Evolutionary conservation across 768 basidiomycete species (phyloP).

Genomic region (Lactarius evosmus): DNA sequence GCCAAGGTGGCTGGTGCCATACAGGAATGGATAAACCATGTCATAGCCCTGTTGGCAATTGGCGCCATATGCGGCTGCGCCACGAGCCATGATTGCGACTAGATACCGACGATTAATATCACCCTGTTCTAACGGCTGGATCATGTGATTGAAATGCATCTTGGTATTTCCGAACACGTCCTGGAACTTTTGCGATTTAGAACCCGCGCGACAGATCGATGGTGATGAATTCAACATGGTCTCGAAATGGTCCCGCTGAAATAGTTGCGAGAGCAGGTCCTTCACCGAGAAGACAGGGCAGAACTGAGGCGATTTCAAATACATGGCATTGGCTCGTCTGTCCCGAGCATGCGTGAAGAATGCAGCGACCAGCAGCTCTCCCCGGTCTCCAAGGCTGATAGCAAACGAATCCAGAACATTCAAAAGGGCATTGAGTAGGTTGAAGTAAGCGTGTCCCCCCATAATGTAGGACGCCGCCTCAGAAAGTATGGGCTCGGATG

Average conservation of each 20-base stretch:
- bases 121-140: background rate
- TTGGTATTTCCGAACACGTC: background rate
- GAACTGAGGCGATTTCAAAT: too few relatives aligned
- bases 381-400: background rate
- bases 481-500: conserved; percentile 7
- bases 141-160: background rate
- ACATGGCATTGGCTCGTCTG: too few relatives aligned
- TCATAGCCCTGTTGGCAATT: background rate
- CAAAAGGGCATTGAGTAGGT: background rate
- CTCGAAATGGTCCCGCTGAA: background rate
- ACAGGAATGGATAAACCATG: background rate
- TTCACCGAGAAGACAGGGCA: background rate
- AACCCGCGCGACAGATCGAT: background rate
- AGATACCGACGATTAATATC: background rate
- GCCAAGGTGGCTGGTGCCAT: background rate
- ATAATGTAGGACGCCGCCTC: conserved; percentile 1
- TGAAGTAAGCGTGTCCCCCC: background rate
- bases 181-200: background rate
- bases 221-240: background rate
- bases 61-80: background rate
- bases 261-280: background rate
- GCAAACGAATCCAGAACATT: background rate
- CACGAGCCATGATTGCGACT: background rate
- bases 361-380: background rate
- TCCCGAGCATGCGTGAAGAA: background rate